Evolutionary conservation across 2,329 filamentous ascomycete genomes (phyloP).

Genomic region (Aureobasidium sp.): DNA sequence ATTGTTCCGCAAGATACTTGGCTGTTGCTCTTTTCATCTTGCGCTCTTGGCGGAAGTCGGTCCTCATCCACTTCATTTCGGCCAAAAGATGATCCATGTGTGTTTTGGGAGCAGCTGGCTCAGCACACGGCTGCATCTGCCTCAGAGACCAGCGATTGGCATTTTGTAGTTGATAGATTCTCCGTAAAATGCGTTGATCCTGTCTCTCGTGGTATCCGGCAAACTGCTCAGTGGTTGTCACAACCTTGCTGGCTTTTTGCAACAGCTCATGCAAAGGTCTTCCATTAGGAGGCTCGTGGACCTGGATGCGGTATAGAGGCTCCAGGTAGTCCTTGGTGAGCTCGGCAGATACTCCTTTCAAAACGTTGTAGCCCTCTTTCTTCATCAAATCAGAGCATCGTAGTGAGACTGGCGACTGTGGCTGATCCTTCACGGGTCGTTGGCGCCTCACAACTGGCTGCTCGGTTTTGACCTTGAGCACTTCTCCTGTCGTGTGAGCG

Average conservation of each 20-base stretch:
- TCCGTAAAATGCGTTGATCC: conserved; percentile 75
- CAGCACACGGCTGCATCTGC: conserved; percentile 76
- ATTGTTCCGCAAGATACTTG: conserved; percentile 71
- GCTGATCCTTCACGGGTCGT: neutral
- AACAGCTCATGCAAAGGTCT: conserved; percentile 63
- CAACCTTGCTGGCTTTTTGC: conserved; percentile 77
- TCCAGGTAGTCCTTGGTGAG: conserved; percentile 53
- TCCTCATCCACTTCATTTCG: conserved; percentile 97
- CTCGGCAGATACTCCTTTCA: conserved; percentile 42
- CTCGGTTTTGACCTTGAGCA: neutral
- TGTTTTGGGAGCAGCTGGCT: conserved; percentile 67
- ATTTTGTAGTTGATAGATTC: conserved; percentile 86
- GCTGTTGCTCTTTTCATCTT: conserved; percentile 88
- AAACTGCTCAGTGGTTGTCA: conserved; percentile 78
- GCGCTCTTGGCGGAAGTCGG: conserved; percentile 86
- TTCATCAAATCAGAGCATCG: conserved; percentile 2
- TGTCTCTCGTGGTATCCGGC: conserved; percentile 79
- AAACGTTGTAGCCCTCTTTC: conserved; percentile 34
- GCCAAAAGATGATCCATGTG: conserved; percentile 83
- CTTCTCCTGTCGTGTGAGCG: neutral
- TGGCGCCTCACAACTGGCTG: neutral
- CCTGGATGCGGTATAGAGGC: conserved; percentile 52
- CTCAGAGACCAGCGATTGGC: conserved; percentile 87
- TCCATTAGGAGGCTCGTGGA: conserved; percentile 51
- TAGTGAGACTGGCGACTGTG: neutral